phyloP scores from a whole-genome alignment of 2,329 filamentous ascomycete genomes.

The Elsinoe fawcettii region DNA sequence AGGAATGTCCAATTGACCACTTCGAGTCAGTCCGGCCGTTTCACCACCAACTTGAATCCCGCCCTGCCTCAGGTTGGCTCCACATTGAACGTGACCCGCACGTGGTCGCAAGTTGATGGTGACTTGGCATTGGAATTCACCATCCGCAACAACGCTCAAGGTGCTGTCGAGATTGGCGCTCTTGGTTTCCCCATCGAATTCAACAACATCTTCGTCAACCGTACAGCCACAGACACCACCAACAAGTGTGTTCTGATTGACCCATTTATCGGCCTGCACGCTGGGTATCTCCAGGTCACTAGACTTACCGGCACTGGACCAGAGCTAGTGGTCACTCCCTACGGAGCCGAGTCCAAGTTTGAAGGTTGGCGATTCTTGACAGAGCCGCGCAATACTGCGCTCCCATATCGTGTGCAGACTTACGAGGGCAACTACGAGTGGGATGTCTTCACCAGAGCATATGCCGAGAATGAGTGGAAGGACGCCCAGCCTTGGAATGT shows the following conservation, averaged over 20 bases:
- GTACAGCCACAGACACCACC: conserved; percentile 43
- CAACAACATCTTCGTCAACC: conserved; percentile 54
- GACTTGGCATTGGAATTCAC: conserved; percentile 48
- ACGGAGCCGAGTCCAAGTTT: conserved; percentile 41
- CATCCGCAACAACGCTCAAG: conserved; percentile 38
- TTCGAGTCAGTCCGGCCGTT: conserved; percentile 30
- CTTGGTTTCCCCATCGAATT: conserved; percentile 54
- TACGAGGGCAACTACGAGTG: conserved; percentile 57
- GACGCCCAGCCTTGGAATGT: conserved; percentile 47
- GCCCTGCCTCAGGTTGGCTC: conserved; percentile 33
- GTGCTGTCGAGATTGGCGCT: conserved; percentile 46
- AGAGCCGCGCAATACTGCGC: conserved; percentile 36
- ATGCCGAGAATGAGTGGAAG: conserved; percentile 51
- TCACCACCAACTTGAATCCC: conserved; percentile 23
- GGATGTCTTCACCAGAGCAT: conserved; percentile 49
- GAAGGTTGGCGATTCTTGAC: conserved; percentile 50
- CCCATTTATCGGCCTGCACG: conserved; percentile 53
- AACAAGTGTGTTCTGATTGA: conserved; percentile 49
- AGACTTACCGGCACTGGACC: conserved; percentile 47
- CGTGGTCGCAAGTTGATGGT: conserved; percentile 44
- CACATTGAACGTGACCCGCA: conserved; percentile 40
- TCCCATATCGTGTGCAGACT: conserved; percentile 44
- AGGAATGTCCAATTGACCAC: background rate
- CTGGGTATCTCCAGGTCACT: conserved; percentile 49
- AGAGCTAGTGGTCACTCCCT: conserved; percentile 48